Evolutionary conservation across 2,329 filamentous ascomycete species (phyloP), one percentile per base, ranked within the genome.

Genomic region (Didymella pomorum): DNA sequence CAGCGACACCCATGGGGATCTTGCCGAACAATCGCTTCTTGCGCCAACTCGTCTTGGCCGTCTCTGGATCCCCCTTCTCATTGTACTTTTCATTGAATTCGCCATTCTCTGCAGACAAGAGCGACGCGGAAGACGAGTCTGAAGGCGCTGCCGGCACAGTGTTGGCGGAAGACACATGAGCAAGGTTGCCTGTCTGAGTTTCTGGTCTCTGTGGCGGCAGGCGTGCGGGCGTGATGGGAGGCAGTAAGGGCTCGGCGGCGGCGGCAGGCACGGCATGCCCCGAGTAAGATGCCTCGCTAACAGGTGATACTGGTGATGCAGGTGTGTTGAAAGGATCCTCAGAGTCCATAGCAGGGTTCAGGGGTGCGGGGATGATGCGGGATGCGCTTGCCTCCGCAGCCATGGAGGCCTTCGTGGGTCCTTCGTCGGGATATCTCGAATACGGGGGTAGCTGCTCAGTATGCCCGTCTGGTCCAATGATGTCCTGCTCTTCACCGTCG

Each of bases 401-500:
- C 62, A 81, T 65, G 12, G 80, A 73, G 10, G 79, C 79, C 85
- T 92, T 81, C 76, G 85, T 72, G 72, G 84, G 76, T 78, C 88
- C 81, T 56, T 92, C 89, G 51, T 96, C 91, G 2, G 93, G 92
- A 76, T 96, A 97, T 74, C 92, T 85, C 14, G 92, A 91, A 73
- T 98, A 98, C 0, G 94, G 94, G 12, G 94, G 94, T 18, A 97
- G 80, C 75, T 96, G 92, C 76, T 98, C 94, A 1, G 90, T 89
- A 72, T 97, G 93, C 1, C 93, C 93, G 70, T 96, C 87, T 0
- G 90, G 91, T 1, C 93, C 93, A 50, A 97, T 89, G 52, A 97
- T 86, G 73, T 93, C 93, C 45, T 89, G 92, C 67, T 97, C 93
- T 77, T 97, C 92, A 51, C 92, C 92, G 56, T 93, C 90, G 0